Evolutionary conservation across 805 yeast genomes (phyloP), one percentile per base, ranked within the genome.

Genomic region (Komagataella mondaviorum): DNA sequence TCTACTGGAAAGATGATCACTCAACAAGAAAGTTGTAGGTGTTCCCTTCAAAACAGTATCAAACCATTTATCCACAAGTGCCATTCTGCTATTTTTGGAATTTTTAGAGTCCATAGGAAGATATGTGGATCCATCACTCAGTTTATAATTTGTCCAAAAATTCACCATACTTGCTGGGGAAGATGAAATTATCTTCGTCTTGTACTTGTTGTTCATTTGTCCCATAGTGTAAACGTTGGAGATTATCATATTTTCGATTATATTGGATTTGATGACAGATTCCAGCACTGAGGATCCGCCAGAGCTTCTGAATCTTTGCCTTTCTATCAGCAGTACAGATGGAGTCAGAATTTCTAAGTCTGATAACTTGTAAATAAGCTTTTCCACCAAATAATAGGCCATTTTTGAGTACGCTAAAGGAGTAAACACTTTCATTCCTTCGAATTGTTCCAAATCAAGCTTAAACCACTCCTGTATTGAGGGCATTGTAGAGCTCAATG

Each of bases 281-380:
- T 80, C 83, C 4, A 77, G 64, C 1, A 81, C 72, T 16, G 60
- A 62, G 8, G 68, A 65, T 1, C 75, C 65, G 0, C 82, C 76
- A 55, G 63, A 63, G 0, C 78, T 69, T 49, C 86, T 67, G 45
- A 74, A 67, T 45, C 87, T 58, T 59, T 82, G 88, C 52, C 79
- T 59, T 57, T 82, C 88, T 2, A 81, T 63, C 8, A 80, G 57
- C 2, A 77, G 68, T 2, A 71, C 59, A 52, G 73, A 73, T 0
- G 79, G 75, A 0, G 54, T 30, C 1, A 30, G 12, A 6, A 14
- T 5, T 10, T 22, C 23, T 8, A 24, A 20, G 6, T 36, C 43
- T 5, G 6, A n/a, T 6, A 45, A 36, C 12, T 47, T 20, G 51
- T 54, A 56, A 39, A 62, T 57, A 45, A 59, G 53, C 4, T 54